phyloP scores from a whole-genome alignment of 2,329 filamentous ascomycete genomes.

The Trichoderma endophyticum region DNA sequence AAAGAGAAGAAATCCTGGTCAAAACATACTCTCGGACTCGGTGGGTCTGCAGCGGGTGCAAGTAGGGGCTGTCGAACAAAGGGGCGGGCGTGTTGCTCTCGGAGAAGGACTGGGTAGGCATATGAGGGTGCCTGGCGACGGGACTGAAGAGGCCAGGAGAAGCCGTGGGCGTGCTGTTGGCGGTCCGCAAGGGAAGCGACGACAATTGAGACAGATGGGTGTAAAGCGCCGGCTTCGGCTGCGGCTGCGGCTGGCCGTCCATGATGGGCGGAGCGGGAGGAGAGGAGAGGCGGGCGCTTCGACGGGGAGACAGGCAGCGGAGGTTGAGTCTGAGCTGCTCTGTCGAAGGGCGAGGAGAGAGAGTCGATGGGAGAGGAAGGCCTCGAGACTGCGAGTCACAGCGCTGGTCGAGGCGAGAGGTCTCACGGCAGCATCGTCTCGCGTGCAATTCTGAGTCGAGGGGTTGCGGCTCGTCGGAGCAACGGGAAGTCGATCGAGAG shows the following conservation, averaged over 20 bases:
- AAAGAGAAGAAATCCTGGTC: neutral
- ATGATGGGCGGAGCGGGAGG: slow-evolving; percentile 1
- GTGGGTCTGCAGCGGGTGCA: slow-evolving; percentile 70
- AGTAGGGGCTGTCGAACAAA: slow-evolving; percentile 54
- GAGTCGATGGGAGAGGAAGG: neutral
- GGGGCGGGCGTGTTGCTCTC: slow-evolving; percentile 54
- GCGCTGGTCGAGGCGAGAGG: slow-evolving; percentile 9
- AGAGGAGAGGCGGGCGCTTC: neutral
- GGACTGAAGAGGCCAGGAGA: slow-evolving; percentile 62
- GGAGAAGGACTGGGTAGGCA: slow-evolving; percentile 43
- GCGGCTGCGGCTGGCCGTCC: slow-evolving; percentile 18
- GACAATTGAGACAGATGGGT: slow-evolving; percentile 35
- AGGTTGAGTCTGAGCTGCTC: neutral
- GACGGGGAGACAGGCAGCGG: neutral
- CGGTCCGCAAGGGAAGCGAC: slow-evolving; percentile 46
- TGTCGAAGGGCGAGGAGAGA: neutral
- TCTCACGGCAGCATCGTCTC: slow-evolving; percentile 13
- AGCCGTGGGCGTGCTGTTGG: slow-evolving; percentile 56
- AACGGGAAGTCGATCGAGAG: neutral
- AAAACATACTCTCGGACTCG: slow-evolving; percentile 70
- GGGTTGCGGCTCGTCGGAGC: neutral
- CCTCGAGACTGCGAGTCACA: slow-evolving; percentile 14
- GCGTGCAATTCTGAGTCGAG: slow-evolving; percentile 5
- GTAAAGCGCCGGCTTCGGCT: slow-evolving; percentile 26
- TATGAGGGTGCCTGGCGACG: slow-evolving; percentile 39